Evolutionary conservation across 1,139 yeast genomes (phyloP).

Genomic region (Yamadazyma diospyri): DNA sequence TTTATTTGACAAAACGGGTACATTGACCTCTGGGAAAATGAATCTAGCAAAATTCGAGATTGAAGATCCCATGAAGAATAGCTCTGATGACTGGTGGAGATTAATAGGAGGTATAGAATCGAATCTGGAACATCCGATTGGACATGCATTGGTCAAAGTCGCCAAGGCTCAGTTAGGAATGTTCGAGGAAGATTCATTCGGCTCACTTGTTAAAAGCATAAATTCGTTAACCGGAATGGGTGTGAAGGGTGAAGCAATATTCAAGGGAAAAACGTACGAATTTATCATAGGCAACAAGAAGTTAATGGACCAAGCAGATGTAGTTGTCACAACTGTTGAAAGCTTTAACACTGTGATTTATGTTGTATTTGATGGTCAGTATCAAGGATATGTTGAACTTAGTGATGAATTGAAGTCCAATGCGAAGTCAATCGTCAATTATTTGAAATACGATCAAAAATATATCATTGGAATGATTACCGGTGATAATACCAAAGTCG

Average conservation of each 20-base stretch:
- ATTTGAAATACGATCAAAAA: constrained; percentile 48
- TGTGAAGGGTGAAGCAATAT: constrained; percentile 45
- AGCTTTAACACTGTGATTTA: constrained; percentile 34
- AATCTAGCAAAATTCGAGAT: constrained; percentile 27
- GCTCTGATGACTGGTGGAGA: constrained; percentile 46
- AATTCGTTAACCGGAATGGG: constrained; percentile 71
- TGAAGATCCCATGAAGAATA: constrained; percentile 7
- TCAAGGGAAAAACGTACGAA: constrained; percentile 18
- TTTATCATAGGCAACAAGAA: constrained; percentile 59
- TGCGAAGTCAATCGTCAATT: constrained; percentile 56
- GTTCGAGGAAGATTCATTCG: constrained; percentile 34
- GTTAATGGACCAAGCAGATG: constrained; percentile 31
- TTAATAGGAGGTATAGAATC: constrained; percentile 62
- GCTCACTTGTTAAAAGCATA: constrained; percentile 34
- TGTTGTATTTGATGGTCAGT: constrained; percentile 50
- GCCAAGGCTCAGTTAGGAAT: constrained; percentile 26
- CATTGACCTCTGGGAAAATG: constrained; percentile 86
- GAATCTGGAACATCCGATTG: constrained; percentile 86
- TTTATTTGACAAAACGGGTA: constrained; percentile 94
- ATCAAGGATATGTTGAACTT: constrained; percentile 64
- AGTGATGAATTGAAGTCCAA: constrained; percentile 70
- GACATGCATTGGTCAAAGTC: constrained; percentile 55
- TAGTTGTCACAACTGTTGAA: constrained; percentile 8
- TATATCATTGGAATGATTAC: constrained; percentile 83
- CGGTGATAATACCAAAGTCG: constrained; percentile 73